Evolutionary conservation across 75 land plant species (phyloP), one percentile per base, ranked within the genome.

Genomic region (Cryptomeria japonica): DNA sequence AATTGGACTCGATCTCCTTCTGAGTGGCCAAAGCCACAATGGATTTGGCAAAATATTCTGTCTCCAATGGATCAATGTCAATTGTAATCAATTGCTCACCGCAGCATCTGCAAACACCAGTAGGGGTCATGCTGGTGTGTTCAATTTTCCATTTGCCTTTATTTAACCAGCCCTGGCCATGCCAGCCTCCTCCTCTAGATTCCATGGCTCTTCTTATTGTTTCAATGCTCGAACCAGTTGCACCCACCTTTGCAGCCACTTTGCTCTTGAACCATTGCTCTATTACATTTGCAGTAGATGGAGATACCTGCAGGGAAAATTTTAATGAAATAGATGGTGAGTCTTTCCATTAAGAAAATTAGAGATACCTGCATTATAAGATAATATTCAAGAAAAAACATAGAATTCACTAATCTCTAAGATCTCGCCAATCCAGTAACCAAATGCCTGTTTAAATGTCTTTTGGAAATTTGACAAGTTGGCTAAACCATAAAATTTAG

Each of bases 101-200:
- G 77, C 99, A 98, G 53, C 87, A 58, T 51, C 83, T 85, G 84
- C 99, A 98, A 36, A 85, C 84, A 13, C 97, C 99, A 44, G 80
- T 51, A 38, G 70, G 77, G 61, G 89, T 91, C 78, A 96, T 86
- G 47, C 42, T 86, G 10, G 90, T 92, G 56, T 89, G 91, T 44
- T 47, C 85, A 39, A 94, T 91, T 31, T 80, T 88, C 99, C 99
- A 98, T 61, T 89, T 53, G 12, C 99, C 99, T 56, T 86, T 86
- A 25, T 96, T 96, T 64, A 94, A 82, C 99, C 99, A 98, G 22
- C 99, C 99, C 87, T 87, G 42, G 25, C 99, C 99, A 89, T 98
- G 99, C 99, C 99, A 96, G 18, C 99, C 99, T 70, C 99, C 99
- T 8, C 99, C 99, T 86, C 92, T 89, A 39, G 84, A 88, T 38